Evolutionary conservation across 352 stramenopile species (phyloP).

Genomic region (Thraustochytrium striatum): DNA sequence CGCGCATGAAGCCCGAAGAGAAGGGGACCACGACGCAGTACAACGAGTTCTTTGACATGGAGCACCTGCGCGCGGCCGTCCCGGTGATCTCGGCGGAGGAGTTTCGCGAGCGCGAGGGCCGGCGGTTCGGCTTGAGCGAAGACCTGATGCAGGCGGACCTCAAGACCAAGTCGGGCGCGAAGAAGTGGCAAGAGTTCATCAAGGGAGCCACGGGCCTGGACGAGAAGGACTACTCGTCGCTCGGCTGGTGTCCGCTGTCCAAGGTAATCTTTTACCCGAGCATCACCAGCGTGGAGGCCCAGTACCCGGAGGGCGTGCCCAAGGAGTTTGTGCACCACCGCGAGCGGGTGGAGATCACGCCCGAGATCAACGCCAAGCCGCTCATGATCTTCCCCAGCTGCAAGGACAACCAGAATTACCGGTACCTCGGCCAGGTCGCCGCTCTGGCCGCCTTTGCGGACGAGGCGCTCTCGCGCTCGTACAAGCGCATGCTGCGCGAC

Average conservation of each 20-base stretch:
- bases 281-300: background rate
- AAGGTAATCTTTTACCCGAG: conserved; percentile 37
- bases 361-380: conserved; percentile 10
- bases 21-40: conserved; percentile 17
- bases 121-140: background rate
- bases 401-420: conserved; percentile 16
- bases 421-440: conserved; percentile 41
- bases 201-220: background rate
- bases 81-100: conserved; percentile 39
- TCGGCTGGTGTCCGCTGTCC: conserved; percentile 19
- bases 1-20: conserved; percentile 10
- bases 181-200: conserved; percentile 17
- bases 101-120: conserved; percentile 10
- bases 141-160: background rate
- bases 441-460: conserved; percentile 45
- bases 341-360: conserved; percentile 26
- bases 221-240: background rate
- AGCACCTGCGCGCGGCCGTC: conserved; percentile 29
- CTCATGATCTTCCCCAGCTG: conserved; percentile 35
- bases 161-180: background rate
- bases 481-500: conserved; percentile 47
- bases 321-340: conserved; percentile 40
- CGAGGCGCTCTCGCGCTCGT: conserved; percentile 27
- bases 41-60: conserved; percentile 49
- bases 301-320: conserved; percentile 17